Evolutionary conservation across 2,329 filamentous ascomycete genomes (phyloP).

Genomic region (Microdochium nivale): DNA sequence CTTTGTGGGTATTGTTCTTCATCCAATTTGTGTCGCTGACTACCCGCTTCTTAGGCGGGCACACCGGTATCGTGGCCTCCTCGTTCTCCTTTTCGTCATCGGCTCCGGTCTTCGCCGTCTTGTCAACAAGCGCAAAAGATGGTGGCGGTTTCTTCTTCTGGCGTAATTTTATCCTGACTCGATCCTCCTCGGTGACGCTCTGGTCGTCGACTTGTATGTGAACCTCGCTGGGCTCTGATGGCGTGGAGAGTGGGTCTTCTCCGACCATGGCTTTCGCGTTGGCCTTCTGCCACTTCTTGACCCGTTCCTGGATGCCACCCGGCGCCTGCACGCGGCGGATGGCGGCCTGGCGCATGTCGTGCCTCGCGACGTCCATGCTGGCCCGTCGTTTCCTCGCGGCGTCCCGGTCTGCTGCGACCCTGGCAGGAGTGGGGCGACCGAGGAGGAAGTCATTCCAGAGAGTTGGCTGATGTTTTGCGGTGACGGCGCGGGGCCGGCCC

Average conservation of each 20-base stretch:
- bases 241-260: constrained; percentile 40
- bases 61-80: constrained; percentile 33
- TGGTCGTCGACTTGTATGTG: constrained; percentile 50
- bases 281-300: constrained; percentile 76
- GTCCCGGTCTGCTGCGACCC: constrained; percentile 36
- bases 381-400: constrained; percentile 38
- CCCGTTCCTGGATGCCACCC: constrained; percentile 65
- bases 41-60: constrained; percentile 80
- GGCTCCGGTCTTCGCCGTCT: constrained; percentile 16
- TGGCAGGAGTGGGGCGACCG: constrained; percentile 46
- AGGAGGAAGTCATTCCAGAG: constrained; percentile 49
- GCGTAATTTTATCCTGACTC: constrained; percentile 46
- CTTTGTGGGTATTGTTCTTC: constrained; percentile 34
- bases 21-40: constrained; percentile 91
- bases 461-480: constrained; percentile 37
- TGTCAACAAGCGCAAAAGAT: constrained; percentile 19
- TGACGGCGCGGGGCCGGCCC: constrained; percentile 3
- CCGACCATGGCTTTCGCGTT: constrained; percentile 56
- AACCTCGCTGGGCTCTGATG: constrained; percentile 53
- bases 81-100: constrained; percentile 22
- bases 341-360: constrained; percentile 49
- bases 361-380: constrained; percentile 50
- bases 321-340: constrained; percentile 53
- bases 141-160: constrained; percentile 31
- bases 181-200: constrained; percentile 53